A percentile compares a stretch with the other conserved stretches of the same genome.
These are phyloP conservation scores for Coemansia sp. DNA, from an alignment of 192 early-diverging fungal species.

Conservation along the genomic window DNA sequence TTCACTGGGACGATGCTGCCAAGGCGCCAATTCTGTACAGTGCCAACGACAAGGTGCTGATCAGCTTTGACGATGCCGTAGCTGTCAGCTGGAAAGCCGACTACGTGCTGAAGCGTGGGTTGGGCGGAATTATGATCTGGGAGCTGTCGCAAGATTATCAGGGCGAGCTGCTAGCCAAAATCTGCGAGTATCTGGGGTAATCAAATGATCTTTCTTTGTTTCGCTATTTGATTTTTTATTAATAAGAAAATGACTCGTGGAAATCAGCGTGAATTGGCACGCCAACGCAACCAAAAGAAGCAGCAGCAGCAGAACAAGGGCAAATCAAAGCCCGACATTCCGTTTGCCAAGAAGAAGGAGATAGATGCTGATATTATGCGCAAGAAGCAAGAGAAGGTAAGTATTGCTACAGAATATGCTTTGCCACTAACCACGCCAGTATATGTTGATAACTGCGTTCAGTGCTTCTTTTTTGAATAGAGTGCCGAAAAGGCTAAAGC, in stretches of 20 bases:
- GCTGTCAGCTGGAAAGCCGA: slow-evolving; percentile 64
- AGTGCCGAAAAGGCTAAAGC: no score
- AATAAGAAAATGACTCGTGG: slow-evolving; percentile 49
- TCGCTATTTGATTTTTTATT: background rate
- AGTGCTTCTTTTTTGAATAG: no score
- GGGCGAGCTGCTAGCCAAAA: slow-evolving; percentile 45
- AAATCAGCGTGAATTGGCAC: slow-evolving; percentile 57
- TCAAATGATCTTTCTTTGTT: background rate
- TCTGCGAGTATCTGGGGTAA: slow-evolving; percentile 51
- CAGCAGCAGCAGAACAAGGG: slow-evolving; percentile 25
- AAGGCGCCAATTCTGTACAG: slow-evolving; percentile 84
- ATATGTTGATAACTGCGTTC: no score
- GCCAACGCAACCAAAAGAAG: slow-evolving; percentile 49
- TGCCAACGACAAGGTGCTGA: slow-evolving; percentile 60
- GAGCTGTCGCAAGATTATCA: slow-evolving; percentile 59
- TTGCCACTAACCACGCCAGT: no score
- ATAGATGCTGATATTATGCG: slow-evolving; percentile 52
- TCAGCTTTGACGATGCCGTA: slow-evolving; percentile 78
- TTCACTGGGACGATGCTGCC: slow-evolving; percentile 74
- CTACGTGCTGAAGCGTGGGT: slow-evolving; percentile 55
- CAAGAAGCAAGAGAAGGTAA: slow-evolving; percentile 38
- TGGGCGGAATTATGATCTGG: slow-evolving; percentile 83
- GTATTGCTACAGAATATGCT: background rate
- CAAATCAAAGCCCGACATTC: slow-evolving; percentile 31
- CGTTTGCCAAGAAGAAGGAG: slow-evolving; percentile 37